Base-by-base conservation (phyloP, 2,329 filamentous ascomycete species). In the Curvularia spicifera region DNA sequence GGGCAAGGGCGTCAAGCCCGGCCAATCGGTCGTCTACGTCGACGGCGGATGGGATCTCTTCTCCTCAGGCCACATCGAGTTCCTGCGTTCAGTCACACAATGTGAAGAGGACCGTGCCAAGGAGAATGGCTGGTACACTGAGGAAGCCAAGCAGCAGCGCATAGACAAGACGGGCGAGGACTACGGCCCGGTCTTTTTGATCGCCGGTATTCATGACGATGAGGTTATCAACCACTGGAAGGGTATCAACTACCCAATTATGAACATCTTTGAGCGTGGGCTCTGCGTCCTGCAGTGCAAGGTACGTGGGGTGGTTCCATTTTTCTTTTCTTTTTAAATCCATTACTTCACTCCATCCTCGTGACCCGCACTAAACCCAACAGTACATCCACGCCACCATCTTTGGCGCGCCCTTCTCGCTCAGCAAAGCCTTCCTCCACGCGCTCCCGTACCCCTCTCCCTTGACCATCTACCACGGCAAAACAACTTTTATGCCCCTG, bases 31-130 rank as follows among this genome's bases (percentile, higher is more conserved):
- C 31, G 88, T 97, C 44, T 99, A 99, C 74, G 94, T 98, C 7
- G 95, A 99, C 67, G 95, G 95, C 47, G 95, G 94, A 0, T 99
- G 96, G 76, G 95, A 99, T 74, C 84, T 99, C 22, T 99, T 99
- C 79, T 97, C 91, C 0, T 96, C 92, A 48, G 95, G 95, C 0
- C 95, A 99, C 75, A 98, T 99, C 68, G 93, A 96, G 75, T 99
- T 99, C 68, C 83, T 99, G 53, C 87, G 89, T 46, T 84, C 86
- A 40, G 94, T 99, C 3, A 83, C 89, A 8, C 80, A 89, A 63
- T 82, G 84, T 0, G 94, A 98, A 78, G 87, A 92, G 68, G 82
- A 85, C 54, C 81, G 88, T 49, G 93, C 89, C 5, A 81, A 80
- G 46, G 75, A 84, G 45, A 84, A 86, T 4, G 91, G 90, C 6